phyloP scores from a whole-genome alignment of 352 stramenopile species.

The Phytopythium kandeliae region DNA sequence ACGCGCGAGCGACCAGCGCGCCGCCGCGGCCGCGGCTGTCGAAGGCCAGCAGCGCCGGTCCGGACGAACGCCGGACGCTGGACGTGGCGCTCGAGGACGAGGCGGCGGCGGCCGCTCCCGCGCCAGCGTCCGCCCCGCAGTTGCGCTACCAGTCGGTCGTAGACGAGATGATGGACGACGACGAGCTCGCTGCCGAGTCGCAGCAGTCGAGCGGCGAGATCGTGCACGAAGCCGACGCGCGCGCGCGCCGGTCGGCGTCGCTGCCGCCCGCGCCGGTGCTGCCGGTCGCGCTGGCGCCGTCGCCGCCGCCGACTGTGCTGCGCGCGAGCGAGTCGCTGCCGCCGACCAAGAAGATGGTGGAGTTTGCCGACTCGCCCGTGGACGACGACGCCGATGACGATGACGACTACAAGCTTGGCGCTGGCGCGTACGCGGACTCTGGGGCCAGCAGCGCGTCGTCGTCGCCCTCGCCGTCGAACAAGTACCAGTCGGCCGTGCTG shows the following conservation, averaged over 20 bases:
- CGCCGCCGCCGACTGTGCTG: not conserved
- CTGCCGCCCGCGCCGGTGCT: not conserved
- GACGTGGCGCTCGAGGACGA: slow-evolving; percentile 10
- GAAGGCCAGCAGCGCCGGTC: slow-evolving; percentile 1
- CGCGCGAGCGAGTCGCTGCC: slow-evolving; percentile 5
- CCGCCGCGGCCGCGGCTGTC: slow-evolving; percentile 12
- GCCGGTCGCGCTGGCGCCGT: too few relatives aligned
- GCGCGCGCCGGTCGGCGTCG: not conserved
- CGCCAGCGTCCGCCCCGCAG: not conserved
- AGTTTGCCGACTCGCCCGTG: slow-evolving; percentile 2
- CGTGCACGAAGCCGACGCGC: slow-evolving; percentile 1
- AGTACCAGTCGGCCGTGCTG: slow-evolving; percentile 20
- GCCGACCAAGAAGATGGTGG: slow-evolving; percentile 5
- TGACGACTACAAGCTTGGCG: not conserved
- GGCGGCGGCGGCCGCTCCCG: too few relatives aligned
- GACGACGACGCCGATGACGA: not conserved
- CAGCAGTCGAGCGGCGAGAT: slow-evolving; percentile 7
- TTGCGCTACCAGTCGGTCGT: not conserved
- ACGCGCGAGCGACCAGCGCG: slow-evolving; percentile 22
- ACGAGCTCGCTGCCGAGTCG: not conserved
- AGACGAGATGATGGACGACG: not conserved
- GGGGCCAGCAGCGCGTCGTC: slow-evolving; percentile 3
- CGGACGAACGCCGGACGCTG: slow-evolving; percentile 12
- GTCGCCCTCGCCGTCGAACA: slow-evolving; percentile 20
- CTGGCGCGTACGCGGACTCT: not conserved